Evolutionary conservation across 2,329 filamentous ascomycete genomes (phyloP).

Genomic region (Trichophyton mentagrophytes): DNA sequence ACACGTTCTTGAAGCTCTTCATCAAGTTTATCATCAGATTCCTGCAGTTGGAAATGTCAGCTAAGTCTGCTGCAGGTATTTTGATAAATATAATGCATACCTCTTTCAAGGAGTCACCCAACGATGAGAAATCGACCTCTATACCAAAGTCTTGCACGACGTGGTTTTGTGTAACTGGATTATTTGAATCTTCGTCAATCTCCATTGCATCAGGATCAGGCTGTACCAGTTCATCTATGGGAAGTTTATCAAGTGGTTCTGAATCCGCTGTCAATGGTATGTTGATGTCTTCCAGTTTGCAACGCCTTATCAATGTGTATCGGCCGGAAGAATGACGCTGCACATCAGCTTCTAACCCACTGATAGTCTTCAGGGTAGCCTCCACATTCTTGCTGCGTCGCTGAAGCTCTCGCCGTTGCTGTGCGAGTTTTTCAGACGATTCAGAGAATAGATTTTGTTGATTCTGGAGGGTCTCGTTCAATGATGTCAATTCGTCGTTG

Average conservation of each 20-base stretch:
- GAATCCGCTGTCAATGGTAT: constrained; percentile 67
- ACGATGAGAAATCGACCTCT: constrained; percentile 66
- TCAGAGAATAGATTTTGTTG: constrained; percentile 55
- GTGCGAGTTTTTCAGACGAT: constrained; percentile 62
- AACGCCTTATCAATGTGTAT: constrained; percentile 72
- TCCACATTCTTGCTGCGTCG: constrained; percentile 79
- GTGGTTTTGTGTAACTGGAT: constrained; percentile 41
- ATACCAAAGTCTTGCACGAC: constrained; percentile 83
- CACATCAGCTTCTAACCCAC: constrained; percentile 66
- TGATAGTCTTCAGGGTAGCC: constrained; percentile 58
- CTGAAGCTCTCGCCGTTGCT: constrained; percentile 66
- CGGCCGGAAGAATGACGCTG: constrained; percentile 74
- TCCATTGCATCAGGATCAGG: constrained; percentile 84
- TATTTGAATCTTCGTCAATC: constrained; percentile 56
- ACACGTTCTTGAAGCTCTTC: constrained; percentile 68
- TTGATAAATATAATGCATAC: constrained; percentile 35
- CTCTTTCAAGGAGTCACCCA: constrained; percentile 71
- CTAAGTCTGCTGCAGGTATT: not conserved
- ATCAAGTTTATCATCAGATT: constrained; percentile 58
- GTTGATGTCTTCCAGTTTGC: constrained; percentile 85
- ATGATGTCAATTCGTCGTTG: constrained; percentile 61
- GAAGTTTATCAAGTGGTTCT: constrained; percentile 60
- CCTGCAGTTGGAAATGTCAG: constrained; percentile 36
- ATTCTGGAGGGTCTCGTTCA: constrained; percentile 59
- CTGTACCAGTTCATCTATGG: constrained; percentile 70